A percentile compares a stretch with the other conserved stretches of the same genome.
phyloP scores from a whole-genome alignment of 257 asterid species.

The Primulina eburnea region DNA sequence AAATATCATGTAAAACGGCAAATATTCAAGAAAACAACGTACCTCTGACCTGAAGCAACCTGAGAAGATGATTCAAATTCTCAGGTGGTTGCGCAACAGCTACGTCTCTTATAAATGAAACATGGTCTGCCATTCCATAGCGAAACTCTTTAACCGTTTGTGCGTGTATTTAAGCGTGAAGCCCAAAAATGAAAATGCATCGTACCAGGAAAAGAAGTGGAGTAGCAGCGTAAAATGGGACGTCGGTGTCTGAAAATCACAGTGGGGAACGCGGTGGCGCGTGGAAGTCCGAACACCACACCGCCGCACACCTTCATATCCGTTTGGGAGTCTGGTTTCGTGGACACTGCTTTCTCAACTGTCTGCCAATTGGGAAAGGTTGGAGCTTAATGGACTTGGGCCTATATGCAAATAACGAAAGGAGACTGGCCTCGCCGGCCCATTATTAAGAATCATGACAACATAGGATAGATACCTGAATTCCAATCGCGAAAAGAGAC shows the following conservation, averaged over 20 bases:
- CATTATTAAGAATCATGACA: too few relatives aligned
- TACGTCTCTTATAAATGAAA: slow-evolving; percentile 65
- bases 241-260: slow-evolving; percentile 39
- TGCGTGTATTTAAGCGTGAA: slow-evolving; percentile 11
- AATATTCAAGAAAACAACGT: slow-evolving; percentile 17
- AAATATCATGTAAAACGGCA: not conserved
- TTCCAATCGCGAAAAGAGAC: too few relatives aligned
- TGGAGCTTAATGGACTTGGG: not conserved
- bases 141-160: slow-evolving; percentile 2
- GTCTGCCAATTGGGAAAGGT: slow-evolving; percentile 11
- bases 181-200: slow-evolving; percentile 2
- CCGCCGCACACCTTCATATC: slow-evolving; percentile 71
- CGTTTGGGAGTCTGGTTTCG: slow-evolving; percentile 24
- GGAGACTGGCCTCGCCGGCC: not conserved
- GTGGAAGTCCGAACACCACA: slow-evolving; percentile 66
- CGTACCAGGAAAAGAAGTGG: slow-evolving; percentile 62
- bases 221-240: slow-evolving; percentile 63
- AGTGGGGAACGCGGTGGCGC: slow-evolving; percentile 62
- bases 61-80: slow-evolving; percentile 77
- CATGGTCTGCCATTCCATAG: slow-evolving; percentile 53
- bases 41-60: slow-evolving; percentile 84
- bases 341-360: slow-evolving; percentile 20
- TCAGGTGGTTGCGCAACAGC: slow-evolving; percentile 79
- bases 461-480: not conserved
- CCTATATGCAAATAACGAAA: not conserved